Conservation (phyloP, 176 grass and related monocot genomes). For the Pontederia paniculata region DNA sequence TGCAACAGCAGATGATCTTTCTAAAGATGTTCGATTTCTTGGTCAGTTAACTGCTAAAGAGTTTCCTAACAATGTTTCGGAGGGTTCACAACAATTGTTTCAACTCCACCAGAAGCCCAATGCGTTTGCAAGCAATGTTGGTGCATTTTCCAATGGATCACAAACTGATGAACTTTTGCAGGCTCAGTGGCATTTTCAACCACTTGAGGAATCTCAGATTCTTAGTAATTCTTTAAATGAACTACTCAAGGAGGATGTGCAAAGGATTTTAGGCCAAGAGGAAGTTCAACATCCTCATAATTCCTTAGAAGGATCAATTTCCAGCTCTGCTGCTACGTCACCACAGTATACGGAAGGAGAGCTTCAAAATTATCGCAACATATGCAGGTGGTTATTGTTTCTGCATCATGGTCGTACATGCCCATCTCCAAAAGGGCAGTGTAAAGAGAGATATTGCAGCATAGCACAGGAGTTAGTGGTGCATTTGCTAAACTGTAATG, state of each 20-base stretch:
- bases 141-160: neutral
- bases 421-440: constrained; percentile 54
- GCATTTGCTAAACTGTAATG: constrained; percentile 63
- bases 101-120: neutral
- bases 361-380: constrained; percentile 38
- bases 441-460: constrained; percentile 56
- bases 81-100: neutral
- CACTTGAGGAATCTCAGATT: constrained; percentile 28
- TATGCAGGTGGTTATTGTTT: constrained; percentile 64
- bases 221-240: constrained; percentile 40
- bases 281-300: constrained; percentile 27
- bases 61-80: neutral
- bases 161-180: constrained; percentile 28
- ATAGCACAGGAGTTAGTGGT: constrained; percentile 64
- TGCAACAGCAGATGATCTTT: neutral
- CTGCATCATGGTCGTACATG: constrained; percentile 75
- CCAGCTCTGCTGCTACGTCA: constrained; percentile 17
- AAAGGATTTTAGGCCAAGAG: constrained; percentile 38
- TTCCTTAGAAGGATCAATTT: constrained; percentile 37
- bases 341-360: constrained; percentile 10
- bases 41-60: neutral
- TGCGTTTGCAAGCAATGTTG: neutral
- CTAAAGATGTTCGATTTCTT: constrained; percentile 5
- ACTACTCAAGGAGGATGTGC: constrained; percentile 43
- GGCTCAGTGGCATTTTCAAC: constrained; percentile 31